Evolutionary conservation across 169 alveolate species (phyloP).

Genomic region (Babesia sp.): DNA sequence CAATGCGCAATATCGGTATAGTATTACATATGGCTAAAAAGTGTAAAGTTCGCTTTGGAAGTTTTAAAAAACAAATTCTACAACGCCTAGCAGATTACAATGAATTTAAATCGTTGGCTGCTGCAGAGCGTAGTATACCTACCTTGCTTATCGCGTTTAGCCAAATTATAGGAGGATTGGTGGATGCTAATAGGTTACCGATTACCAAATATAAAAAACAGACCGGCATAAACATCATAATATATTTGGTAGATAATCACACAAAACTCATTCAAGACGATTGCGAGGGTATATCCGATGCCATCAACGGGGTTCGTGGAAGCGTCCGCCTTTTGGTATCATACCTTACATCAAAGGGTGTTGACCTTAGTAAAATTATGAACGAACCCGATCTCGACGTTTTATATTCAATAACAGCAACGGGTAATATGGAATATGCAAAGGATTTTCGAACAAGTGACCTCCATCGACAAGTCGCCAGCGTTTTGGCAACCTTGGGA

Average conservation of each 20-base stretch:
- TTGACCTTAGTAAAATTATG: background rate
- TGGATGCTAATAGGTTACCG: background rate
- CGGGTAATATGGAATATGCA: conserved; percentile 2
- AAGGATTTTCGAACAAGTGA: conserved; percentile 53
- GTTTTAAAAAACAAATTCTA: background rate
- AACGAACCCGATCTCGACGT: background rate
- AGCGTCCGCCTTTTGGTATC: conserved; percentile 8
- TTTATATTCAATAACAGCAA: background rate
- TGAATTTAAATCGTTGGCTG: conserved; percentile 13
- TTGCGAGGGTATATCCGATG: background rate
- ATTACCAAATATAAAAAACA: background rate
- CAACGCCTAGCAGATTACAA: conserved; percentile 23
- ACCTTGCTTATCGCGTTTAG: conserved; percentile 32
- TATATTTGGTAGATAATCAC: conserved; percentile 13
- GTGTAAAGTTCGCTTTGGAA: conserved; percentile 16
- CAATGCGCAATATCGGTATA: conserved; percentile 46
- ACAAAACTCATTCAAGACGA: background rate
- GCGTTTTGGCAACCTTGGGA: conserved; percentile 17
- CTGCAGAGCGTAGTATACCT: conserved; percentile 5
- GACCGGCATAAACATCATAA: conserved; percentile 2
- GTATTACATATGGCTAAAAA: conserved; percentile 34
- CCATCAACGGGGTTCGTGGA: background rate
- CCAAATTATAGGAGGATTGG: conserved; percentile 21
- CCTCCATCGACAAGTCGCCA: conserved; percentile 54
- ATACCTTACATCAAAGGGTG: conserved; percentile 9